phyloP scores from a whole-genome alignment of 306 rosid species.

The Cucurbita ficifolia region DNA sequence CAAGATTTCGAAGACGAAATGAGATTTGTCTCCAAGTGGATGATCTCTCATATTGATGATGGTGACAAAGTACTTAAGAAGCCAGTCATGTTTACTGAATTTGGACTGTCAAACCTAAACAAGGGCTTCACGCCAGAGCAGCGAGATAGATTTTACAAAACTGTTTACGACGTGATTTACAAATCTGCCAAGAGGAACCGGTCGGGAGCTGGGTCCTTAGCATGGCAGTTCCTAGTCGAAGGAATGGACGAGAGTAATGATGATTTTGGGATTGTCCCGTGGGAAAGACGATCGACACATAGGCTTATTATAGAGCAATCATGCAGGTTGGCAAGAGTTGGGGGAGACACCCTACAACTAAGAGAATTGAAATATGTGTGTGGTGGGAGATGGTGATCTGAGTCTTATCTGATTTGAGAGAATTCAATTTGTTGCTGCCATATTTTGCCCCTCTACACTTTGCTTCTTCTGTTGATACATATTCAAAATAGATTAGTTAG shows the following conservation, averaged over 20 bases:
- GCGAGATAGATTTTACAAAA: constrained; percentile 44
- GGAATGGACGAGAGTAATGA: constrained; percentile 69
- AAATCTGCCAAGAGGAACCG: constrained; percentile 62
- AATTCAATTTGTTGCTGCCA: background rate
- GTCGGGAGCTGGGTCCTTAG: constrained; percentile 74
- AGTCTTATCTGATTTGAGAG: background rate
- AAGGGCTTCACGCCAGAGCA: constrained; percentile 36
- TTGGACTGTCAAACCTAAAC: constrained; percentile 57
- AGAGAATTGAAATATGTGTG: constrained; percentile 38
- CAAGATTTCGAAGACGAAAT: constrained; percentile 44
- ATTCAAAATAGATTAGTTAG: constrained; percentile 2
- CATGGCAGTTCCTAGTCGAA: constrained; percentile 74
- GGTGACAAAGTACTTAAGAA: constrained; percentile 58
- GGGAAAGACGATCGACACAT: constrained; percentile 44
- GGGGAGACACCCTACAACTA: constrained; percentile 32
- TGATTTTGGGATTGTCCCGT: constrained; percentile 74
- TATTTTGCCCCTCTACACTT: background rate
- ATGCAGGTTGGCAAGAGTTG: constrained; percentile 56
- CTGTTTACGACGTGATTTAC: constrained; percentile 42
- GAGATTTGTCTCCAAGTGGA: constrained; percentile 71
- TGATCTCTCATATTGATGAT: constrained; percentile 87
- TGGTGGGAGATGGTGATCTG: constrained; percentile 15
- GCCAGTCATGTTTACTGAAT: constrained; percentile 89
- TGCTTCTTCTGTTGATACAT: constrained; percentile 4
- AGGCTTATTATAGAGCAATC: constrained; percentile 43